Conservation (phyloP, 345 rosid species). For the Syzygium jambos region DNA sequence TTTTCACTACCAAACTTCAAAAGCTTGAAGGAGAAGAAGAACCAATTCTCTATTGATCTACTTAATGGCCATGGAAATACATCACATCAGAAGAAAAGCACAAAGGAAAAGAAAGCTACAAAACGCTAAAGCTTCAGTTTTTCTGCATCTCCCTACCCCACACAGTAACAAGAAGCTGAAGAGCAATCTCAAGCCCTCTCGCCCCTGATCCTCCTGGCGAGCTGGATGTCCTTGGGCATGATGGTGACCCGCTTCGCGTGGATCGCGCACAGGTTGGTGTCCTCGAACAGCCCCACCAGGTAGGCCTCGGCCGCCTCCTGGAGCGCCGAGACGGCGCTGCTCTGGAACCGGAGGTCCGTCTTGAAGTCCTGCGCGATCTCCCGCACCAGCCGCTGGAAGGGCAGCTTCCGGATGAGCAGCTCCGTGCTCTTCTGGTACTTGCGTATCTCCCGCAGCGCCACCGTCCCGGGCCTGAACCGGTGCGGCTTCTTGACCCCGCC, state of each 20-base stretch:
- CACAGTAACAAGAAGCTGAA: neutral
- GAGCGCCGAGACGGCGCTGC: neutral
- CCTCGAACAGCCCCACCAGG: neutral
- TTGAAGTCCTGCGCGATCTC: constrained; percentile 4
- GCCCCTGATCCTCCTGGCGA: constrained; percentile 3
- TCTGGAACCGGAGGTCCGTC: constrained; percentile 4
- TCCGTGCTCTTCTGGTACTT: constrained; percentile 7
- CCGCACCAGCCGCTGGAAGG: constrained; percentile 2
- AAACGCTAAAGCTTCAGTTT: neutral
- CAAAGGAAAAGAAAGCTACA: neutral
- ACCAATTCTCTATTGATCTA: neutral
- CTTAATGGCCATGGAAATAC: neutral
- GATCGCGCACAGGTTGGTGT: constrained; percentile 3
- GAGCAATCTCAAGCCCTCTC: neutral
- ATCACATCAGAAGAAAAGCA: neutral
- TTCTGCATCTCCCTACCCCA: neutral
- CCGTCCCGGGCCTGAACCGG: constrained; percentile 1
- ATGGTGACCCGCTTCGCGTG: constrained; percentile 4
- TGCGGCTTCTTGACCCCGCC: constrained; percentile 3
- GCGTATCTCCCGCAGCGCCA: constrained; percentile 2
- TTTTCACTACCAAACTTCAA: neutral
- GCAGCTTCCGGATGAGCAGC: constrained; percentile 5
- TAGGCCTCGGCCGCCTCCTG: constrained; percentile 7
- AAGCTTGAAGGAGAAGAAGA: neutral
- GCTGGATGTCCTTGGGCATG: constrained; percentile 7